Base-by-base conservation (phyloP, 805 yeast genomes). In the Sporopachydermia quercuum region DNA sequence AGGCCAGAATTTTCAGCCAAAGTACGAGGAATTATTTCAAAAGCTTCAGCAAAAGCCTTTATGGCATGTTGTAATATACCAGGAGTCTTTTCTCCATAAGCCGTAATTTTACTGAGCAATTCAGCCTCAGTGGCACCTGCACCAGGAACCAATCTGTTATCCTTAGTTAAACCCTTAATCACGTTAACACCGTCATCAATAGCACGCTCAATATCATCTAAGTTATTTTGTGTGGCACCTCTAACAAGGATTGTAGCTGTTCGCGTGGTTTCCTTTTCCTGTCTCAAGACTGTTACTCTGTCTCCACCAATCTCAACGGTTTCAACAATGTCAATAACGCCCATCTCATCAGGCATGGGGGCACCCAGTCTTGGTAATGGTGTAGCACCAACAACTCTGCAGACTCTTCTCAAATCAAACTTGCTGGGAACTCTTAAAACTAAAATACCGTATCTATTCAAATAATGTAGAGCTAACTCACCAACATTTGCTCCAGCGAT, bases 251-350 rank as follows among this genome's bases (percentile, higher is more conserved):
- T 86, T 5, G 98, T 91, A 13, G 97, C 77, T 3, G 98, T 91
- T 50, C 82, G 71, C 18, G 95, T 78, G 36, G 57, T 53, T 46
- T 66, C 74, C 19, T 60, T 60, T 23, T 63, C 59, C 62, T 91
- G 98, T 56, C 84, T 73, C 68, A 91, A 87, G 19, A 91, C 71
- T 5, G 97, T 89, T 33, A 91, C 97, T 58, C 96, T 75, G 62
- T 91, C 96, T 40, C 96, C 96, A 47, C 98, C 98, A 56, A 91
- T 85, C 65, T 91, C 98, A 51, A 73, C 74, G 16, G 95, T 80
- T 63, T 83, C 94, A 39, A 91, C 89, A 19, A 78, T 59, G 56
- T 89, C 98, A 44, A 91, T 73, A 35, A 70, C 55, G 41, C 98
- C 98, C 68, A 84, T 73, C 61, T 89, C 96, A 53, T 87, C 95